phyloP scores from a whole-genome alignment of 306 rosid species.

The Pyrus bretschneideri region DNA sequence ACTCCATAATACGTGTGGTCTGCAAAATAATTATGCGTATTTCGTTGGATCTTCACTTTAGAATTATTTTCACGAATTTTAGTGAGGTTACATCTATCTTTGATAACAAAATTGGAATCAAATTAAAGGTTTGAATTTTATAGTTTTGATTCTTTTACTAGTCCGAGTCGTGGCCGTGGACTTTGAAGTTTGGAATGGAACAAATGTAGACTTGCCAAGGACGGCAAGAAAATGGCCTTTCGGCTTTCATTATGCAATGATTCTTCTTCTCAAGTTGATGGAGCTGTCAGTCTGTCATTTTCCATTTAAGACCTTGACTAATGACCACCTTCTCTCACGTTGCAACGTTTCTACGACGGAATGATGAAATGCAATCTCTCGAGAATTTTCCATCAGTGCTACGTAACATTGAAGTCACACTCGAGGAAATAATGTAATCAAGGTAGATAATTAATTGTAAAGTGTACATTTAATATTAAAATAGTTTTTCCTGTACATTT shows the following conservation, averaged over 20 bases:
- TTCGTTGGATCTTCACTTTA: not conserved
- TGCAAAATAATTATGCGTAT: no score
- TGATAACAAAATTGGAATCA: not conserved
- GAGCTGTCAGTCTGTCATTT: not conserved
- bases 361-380: not conserved
- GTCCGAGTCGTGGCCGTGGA: not conserved
- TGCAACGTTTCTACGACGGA: not conserved
- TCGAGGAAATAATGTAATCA: no score
- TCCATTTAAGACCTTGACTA: not conserved
- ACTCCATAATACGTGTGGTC: no score
- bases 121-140: not conserved
- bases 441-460: no score
- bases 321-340: not conserved
- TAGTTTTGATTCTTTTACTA: no score
- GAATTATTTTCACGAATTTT: not conserved
- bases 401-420: no score
- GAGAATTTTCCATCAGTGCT: no score
- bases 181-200: not conserved
- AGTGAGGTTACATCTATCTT: not conserved
- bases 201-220: not conserved
- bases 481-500: no score
- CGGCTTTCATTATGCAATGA: not conserved
- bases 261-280: not conserved
- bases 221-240: not conserved
- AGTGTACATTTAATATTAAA: no score